Evolutionary conservation across 2,329 filamentous ascomycete genomes (phyloP).

Genomic region (Colletotrichum sp.): DNA sequence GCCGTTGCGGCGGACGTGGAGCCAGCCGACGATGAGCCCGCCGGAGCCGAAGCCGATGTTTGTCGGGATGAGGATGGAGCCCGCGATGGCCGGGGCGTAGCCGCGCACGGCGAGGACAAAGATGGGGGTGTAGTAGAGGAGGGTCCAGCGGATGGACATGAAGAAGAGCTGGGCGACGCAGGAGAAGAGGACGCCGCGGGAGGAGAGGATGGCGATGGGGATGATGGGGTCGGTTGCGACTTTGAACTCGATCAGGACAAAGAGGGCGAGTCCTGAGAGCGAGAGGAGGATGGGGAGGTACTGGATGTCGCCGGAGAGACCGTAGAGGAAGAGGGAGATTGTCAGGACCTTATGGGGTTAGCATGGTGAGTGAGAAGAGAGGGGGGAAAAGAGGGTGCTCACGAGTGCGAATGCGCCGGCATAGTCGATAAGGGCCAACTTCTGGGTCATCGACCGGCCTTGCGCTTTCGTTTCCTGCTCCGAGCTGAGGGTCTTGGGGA

Average conservation of each 20-base stretch:
- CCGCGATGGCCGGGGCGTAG: conserved; percentile 72
- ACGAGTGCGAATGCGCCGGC: conserved; percentile 72
- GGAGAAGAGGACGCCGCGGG: conserved; percentile 73
- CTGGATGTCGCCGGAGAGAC: conserved; percentile 69
- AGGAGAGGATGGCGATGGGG: conserved; percentile 72
- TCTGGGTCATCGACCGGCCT: conserved; percentile 49
- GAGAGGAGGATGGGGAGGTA: conserved; percentile 66
- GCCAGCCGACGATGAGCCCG: conserved; percentile 73
- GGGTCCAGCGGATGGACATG: conserved; percentile 81
- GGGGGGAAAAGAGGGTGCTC: conserved; percentile 11
- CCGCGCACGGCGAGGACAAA: conserved; percentile 79
- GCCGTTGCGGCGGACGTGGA: conserved; percentile 76
- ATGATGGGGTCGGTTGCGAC: conserved; percentile 75
- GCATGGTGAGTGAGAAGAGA: conserved; percentile 20
- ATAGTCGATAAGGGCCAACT: conserved; percentile 75
- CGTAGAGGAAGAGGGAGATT: conserved; percentile 75
- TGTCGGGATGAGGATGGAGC: conserved; percentile 79
- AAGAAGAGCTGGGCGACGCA: conserved; percentile 77
- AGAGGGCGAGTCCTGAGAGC: conserved; percentile 51
- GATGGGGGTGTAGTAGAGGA: conserved; percentile 82
- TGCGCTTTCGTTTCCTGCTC: conserved; percentile 43
- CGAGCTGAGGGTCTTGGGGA: conserved; percentile 54
- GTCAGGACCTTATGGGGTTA: conserved; percentile 53
- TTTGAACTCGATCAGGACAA: conserved; percentile 68
- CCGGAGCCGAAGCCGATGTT: conserved; percentile 81